Evolutionary conservation across 225 moss, liverwort and hornwort genomes (phyloP).

Genomic region (Bryoerythrophyllum caledonicum): DNA sequence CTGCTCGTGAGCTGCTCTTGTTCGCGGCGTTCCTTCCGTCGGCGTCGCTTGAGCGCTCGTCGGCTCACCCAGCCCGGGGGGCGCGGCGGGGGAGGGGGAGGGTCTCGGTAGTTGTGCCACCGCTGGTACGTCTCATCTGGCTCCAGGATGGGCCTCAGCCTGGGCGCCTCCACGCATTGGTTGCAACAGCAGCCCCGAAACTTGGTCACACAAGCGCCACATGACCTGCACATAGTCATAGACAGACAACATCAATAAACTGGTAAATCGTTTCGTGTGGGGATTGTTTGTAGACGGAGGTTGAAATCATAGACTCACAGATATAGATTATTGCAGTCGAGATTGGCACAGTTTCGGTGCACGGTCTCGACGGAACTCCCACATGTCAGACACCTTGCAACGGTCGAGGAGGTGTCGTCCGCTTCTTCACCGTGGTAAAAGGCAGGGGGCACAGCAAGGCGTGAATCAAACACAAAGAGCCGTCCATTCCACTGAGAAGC

Average conservation of each 20-base stretch:
- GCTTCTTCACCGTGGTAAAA: constrained; percentile 40
- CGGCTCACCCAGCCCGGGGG: constrained; percentile 77
- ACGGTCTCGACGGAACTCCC: constrained; percentile 71
- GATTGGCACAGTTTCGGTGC: constrained; percentile 97
- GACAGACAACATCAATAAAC: neutral
- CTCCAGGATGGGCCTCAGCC: constrained; percentile 67
- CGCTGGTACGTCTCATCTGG: constrained; percentile 73
- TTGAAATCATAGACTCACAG: constrained; percentile 53
- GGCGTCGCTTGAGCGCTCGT: constrained; percentile 78
- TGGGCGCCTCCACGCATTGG: constrained; percentile 65
- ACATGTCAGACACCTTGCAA: constrained; percentile 72
- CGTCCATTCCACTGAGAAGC: constrained; percentile 78
- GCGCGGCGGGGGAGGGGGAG: constrained; percentile 51
- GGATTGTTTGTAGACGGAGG: too few relatives aligned
- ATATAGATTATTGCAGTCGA: constrained; percentile 92
- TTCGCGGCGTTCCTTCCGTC: constrained; percentile 68
- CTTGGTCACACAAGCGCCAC: constrained; percentile 60
- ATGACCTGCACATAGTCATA: constrained; percentile 57
- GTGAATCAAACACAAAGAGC: constrained; percentile 92
- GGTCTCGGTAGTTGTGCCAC: constrained; percentile 91
- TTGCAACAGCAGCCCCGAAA: constrained; percentile 81
- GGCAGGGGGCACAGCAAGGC: constrained; percentile 73
- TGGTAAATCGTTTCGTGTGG: too few relatives aligned
- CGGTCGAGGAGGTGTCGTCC: constrained; percentile 18
- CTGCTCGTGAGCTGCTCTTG: constrained; percentile 14